phyloP scores from a whole-genome alignment of 129 eudicot species.

The Smallanthus sonchifolius region DNA sequence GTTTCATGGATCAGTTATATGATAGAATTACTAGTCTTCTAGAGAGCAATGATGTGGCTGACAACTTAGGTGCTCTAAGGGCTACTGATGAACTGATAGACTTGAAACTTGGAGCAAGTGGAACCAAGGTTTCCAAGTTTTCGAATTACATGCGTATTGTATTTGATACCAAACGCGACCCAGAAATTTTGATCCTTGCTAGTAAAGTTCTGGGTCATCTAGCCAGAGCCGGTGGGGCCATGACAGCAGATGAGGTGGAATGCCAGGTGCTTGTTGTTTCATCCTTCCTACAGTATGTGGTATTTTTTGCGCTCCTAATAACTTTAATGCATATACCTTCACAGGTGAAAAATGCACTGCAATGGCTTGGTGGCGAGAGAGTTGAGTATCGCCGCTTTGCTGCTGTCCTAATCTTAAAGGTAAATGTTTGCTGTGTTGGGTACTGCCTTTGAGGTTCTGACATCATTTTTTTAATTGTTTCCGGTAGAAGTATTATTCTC shows the following conservation, averaged over 20 bases:
- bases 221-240: conserved; percentile 97
- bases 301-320: background rate
- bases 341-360: conserved; percentile 79
- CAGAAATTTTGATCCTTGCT: conserved; percentile 73
- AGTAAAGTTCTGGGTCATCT: conserved; percentile 94
- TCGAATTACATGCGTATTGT: conserved; percentile 80
- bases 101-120: conserved; percentile 82
- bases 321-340: conserved; percentile 11
- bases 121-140: conserved; percentile 81
- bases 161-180: conserved; percentile 86
- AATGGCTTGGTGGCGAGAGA: conserved; percentile 92
- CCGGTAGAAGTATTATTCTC: background rate
- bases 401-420: conserved; percentile 89
- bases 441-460: background rate
- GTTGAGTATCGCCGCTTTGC: conserved; percentile 93
- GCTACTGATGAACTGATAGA: conserved; percentile 93
- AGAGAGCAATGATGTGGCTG: conserved; percentile 83
- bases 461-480: background rate
- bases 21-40: conserved; percentile 71
- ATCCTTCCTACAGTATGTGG: background rate
- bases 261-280: conserved; percentile 49
- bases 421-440: conserved; percentile 27
- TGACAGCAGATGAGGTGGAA: conserved; percentile 98
- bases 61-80: conserved; percentile 90
- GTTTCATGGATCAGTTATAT: conserved; percentile 91